A percentile compares a stretch with the other conserved stretches of the same genome.
These are phyloP conservation scores for Coemansia sp. DNA, from an alignment of 192 early-diverging fungal species.

Conservation along the genomic window DNA sequence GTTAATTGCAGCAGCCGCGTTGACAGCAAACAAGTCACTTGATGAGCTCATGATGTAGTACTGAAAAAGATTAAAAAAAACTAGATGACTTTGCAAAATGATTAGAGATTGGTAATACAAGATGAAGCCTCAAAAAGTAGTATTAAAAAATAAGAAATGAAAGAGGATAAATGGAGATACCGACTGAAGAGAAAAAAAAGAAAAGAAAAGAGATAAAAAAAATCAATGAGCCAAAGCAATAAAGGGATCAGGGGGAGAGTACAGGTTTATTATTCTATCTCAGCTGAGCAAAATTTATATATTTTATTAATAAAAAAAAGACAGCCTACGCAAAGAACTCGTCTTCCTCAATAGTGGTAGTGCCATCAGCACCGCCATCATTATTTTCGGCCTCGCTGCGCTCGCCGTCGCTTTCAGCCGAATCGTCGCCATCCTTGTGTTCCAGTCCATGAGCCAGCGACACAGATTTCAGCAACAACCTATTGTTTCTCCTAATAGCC, in stretches of 20 bases:
- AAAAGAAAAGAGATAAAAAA: no score
- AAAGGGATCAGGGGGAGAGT: no score
- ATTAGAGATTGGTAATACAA: no score
- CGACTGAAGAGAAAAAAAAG: not conserved
- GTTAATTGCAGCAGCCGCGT: slow-evolving; percentile 48
- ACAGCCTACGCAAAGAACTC: slow-evolving; percentile 38
- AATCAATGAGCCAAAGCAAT: no score
- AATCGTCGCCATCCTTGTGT: not conserved
- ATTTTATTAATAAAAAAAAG: not conserved
- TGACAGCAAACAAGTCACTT: slow-evolving; percentile 48
- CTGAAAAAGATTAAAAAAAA: not conserved
- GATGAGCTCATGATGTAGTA: slow-evolving; percentile 22
- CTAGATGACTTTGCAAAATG: no score
- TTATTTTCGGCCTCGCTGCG: not conserved
- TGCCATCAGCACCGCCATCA: not conserved
- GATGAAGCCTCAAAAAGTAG: no score
- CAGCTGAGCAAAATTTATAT: not conserved
- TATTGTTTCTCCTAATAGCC: slow-evolving; percentile 31
- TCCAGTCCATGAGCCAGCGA: slow-evolving; percentile 23
- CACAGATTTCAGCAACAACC: slow-evolving; percentile 30
- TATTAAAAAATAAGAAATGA: no score
- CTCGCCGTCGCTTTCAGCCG: not conserved
- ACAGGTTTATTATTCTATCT: no score
- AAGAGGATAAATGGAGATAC: no score
- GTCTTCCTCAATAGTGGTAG: slow-evolving; percentile 19